Conservation (phyloP, 2,329 filamentous ascomycete genomes). For the Neodidymelliopsis sp. region DNA sequence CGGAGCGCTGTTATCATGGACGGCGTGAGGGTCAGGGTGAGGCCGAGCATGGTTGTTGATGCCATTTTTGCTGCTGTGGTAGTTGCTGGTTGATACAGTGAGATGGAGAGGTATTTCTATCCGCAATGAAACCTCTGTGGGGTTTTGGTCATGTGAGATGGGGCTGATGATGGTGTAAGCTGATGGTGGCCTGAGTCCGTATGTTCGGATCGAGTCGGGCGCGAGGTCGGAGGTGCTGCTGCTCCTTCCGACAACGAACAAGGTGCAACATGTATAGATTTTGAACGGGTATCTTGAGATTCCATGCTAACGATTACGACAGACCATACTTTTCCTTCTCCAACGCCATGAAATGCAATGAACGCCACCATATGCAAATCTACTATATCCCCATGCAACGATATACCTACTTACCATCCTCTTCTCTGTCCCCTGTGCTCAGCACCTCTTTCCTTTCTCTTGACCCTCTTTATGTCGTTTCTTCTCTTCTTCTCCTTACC, state of each 20-base stretch:
- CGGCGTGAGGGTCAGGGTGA: slow-evolving; percentile 2
- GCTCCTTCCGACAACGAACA: background rate
- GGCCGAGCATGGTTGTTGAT: slow-evolving; percentile 4
- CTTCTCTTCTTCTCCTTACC: slow-evolving; percentile 79
- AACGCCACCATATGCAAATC: slow-evolving; percentile 1
- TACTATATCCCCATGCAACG: background rate
- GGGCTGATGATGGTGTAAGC: too few species aligned
- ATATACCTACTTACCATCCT: slow-evolving; percentile 72
- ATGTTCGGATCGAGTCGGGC: background rate
- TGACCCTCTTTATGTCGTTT: slow-evolving; percentile 60
- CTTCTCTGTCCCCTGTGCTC: slow-evolving; percentile 76
- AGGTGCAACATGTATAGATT: background rate
- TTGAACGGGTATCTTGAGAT: slow-evolving; percentile 5
- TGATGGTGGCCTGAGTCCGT: background rate
- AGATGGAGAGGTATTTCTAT: too few species aligned
- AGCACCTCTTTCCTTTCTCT: slow-evolving; percentile 76
- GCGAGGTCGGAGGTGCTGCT: background rate
- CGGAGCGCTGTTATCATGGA: slow-evolving; percentile 28
- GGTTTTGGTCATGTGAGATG: background rate
- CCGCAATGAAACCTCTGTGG: too few species aligned
- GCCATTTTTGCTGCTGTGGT: too few species aligned
- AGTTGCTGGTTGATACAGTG: too few species aligned
- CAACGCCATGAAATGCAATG: slow-evolving; percentile 4
- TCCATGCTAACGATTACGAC: background rate
- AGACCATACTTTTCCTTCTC: background rate